A percentile compares a stretch with the other conserved stretches of the same genome.
Conservation (phyloP, 192 early-diverging fungal genomes). For the Coemansia sp. region DNA sequence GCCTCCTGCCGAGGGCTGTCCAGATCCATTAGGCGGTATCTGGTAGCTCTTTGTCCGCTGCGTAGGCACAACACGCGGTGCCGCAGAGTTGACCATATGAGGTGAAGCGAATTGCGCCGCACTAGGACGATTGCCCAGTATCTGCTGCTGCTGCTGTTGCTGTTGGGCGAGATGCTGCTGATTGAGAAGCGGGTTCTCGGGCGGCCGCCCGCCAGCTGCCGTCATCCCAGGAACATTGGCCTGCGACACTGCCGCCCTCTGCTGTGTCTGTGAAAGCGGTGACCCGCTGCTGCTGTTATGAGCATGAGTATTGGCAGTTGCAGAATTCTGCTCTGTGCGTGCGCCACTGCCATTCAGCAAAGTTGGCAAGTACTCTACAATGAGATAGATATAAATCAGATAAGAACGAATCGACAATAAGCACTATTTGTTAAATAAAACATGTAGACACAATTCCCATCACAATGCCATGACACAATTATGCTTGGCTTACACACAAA, state of each 20-base stretch:
- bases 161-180: slow-evolving; percentile 17
- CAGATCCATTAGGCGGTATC: not conserved
- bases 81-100: slow-evolving; percentile 12
- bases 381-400: not conserved
- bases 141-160: slow-evolving; percentile 2
- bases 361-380: slow-evolving; percentile 1
- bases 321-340: not conserved
- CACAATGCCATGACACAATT: not conserved
- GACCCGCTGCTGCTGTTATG: slow-evolving; percentile 1
- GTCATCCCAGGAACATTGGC: not conserved
- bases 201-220: not conserved
- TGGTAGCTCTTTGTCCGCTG: slow-evolving; percentile 27
- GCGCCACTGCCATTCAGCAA: not conserved
- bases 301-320: not conserved
- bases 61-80: slow-evolving; percentile 36
- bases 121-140: not conserved
- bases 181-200: not conserved
- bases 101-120: slow-evolving; percentile 29
- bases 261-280: not conserved
- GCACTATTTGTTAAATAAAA: not conserved
- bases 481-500: not conserved
- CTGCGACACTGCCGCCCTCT: not conserved
- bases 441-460: not conserved
- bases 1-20: not conserved
- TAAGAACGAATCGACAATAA: not conserved